These are phyloP conservation scores for Psidium friedrichsthalianum DNA, from an alignment of 345 rosid species.

Conservation along the genomic window DNA sequence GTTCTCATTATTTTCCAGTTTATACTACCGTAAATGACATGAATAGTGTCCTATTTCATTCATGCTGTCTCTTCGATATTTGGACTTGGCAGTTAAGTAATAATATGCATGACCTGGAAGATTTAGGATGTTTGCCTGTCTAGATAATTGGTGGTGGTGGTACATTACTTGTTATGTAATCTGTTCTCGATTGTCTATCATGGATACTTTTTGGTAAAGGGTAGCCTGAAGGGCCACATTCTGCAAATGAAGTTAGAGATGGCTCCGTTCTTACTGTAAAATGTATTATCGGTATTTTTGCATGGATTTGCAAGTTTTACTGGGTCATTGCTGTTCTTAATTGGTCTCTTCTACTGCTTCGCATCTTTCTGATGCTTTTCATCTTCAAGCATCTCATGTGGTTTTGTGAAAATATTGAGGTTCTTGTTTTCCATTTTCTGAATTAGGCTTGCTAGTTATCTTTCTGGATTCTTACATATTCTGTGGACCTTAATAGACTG, in stretches of 20 bases:
- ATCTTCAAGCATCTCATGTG: not conserved
- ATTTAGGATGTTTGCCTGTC: not conserved
- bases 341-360: not conserved
- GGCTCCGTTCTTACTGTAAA: not conserved
- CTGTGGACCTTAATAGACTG: constrained; percentile 35
- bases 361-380: not conserved
- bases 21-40: not conserved
- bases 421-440: not conserved
- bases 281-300: not conserved
- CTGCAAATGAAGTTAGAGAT: not conserved
- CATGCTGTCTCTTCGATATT: not conserved
- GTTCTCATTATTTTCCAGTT: not conserved
- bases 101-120: not conserved
- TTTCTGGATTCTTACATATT: not conserved
- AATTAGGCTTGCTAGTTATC: not conserved
- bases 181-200: not conserved
- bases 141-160: not conserved
- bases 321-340: not conserved
- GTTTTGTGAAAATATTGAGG: not conserved
- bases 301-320: not conserved
- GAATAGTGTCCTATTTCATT: not conserved
- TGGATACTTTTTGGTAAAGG: not conserved
- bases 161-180: not conserved
- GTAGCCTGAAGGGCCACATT: not conserved
- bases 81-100: not conserved